Percentiles rank a stretch among this genome's conserved stretches.
phyloP scores from a whole-genome alignment of 169 alveolate species.

The Cryptosporidium parvum region DNA sequence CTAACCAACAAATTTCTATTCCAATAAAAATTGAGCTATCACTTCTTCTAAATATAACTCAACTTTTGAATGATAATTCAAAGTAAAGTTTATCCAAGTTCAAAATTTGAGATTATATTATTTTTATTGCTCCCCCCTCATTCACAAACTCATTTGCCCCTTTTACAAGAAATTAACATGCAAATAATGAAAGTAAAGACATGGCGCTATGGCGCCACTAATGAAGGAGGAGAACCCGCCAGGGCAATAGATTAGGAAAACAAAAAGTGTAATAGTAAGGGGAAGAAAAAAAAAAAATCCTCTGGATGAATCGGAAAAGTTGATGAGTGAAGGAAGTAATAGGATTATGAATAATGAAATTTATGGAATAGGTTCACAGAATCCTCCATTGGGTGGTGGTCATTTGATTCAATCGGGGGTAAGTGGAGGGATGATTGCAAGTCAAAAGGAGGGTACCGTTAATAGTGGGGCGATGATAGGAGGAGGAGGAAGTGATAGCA shows the following conservation, averaged over 20 bases:
- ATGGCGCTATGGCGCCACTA: constrained; percentile 7
- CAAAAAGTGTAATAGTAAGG: background rate
- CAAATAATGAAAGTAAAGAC: constrained; percentile 10
- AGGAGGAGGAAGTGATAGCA: background rate
- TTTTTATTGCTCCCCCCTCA: too few species aligned
- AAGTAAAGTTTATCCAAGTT: background rate
- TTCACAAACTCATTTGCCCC: background rate
- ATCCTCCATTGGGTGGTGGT: constrained; percentile 32
- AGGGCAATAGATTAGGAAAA: background rate
- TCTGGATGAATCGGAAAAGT: background rate
- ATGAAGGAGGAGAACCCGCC: background rate
- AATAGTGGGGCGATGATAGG: constrained; percentile 6
- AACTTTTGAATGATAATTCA: too few species aligned
- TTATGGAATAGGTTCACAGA: constrained; percentile 39
- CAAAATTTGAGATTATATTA: too few species aligned
- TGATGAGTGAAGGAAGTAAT: constrained; percentile 32
- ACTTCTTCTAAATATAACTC: background rate
- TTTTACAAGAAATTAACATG: background rate
- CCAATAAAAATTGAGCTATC: background rate
- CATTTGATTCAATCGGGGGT: constrained; percentile 8
- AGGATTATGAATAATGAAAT: constrained; percentile 62
- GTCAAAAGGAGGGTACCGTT: constrained; percentile 36
- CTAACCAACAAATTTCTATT: background rate
- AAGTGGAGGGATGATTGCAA: background rate
- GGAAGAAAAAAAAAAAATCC: background rate